phyloP scores from a whole-genome alignment of 805 yeast species.

The Ogataea sp. region DNA sequence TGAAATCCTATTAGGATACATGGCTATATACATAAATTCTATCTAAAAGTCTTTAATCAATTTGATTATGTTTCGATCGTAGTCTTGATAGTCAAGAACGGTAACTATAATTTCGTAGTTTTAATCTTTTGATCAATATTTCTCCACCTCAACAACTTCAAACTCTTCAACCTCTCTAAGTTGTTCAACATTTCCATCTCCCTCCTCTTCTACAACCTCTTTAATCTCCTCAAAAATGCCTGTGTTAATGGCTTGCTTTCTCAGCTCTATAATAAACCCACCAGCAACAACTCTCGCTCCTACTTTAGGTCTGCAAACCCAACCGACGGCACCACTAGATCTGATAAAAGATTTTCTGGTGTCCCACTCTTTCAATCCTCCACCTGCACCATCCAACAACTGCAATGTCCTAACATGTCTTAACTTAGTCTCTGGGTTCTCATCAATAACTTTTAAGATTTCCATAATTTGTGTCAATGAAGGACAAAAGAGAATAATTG shows the following conservation, averaged over 20 bases:
- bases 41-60: constrained; percentile 1
- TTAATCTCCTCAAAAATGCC: neutral
- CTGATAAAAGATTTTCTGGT: constrained; percentile 30
- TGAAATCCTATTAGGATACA: neutral
- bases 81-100: too few relatives aligned
- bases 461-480: constrained; percentile 40
- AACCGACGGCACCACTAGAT: constrained; percentile 30
- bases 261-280: constrained; percentile 40
- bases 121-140: too few relatives aligned
- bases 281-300: constrained; percentile 41
- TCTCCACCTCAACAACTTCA: too few relatives aligned
- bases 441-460: constrained; percentile 24
- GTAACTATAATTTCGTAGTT: too few relatives aligned
- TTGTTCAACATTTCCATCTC: neutral
- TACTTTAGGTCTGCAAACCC: constrained; percentile 43
- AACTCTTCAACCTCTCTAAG: neutral
- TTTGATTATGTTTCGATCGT: too few relatives aligned
- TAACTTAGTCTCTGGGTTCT: constrained; percentile 23
- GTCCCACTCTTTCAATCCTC: constrained; percentile 47
- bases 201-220: neutral
- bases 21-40: neutral
- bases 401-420: constrained; percentile 32
- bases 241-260: constrained; percentile 14
- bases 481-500: constrained; percentile 38
- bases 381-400: constrained; percentile 39